Evolutionary conservation across 345 rosid genomes (phyloP).

Genomic region (Eucalyptus curtisii): DNA sequence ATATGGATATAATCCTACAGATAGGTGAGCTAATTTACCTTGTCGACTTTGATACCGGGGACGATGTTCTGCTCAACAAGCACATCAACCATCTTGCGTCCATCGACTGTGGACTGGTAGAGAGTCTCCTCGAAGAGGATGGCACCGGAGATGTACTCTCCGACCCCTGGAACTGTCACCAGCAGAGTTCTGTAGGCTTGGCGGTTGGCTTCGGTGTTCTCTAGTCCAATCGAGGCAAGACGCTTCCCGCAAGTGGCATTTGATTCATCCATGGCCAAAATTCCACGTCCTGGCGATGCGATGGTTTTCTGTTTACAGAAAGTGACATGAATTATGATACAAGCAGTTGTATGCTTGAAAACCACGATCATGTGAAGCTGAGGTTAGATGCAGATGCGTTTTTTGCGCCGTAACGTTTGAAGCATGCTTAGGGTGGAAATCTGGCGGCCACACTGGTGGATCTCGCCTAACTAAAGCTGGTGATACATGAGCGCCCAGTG

Average conservation of each 20-base stretch:
- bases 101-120: conserved; percentile 21
- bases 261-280: conserved; percentile 24
- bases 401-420: not conserved
- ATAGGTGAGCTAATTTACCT: not conserved
- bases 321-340: not conserved
- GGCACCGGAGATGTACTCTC: conserved; percentile 21
- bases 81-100: conserved; percentile 15
- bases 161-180: conserved; percentile 12
- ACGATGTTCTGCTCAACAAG: conserved; percentile 21
- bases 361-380: not conserved
- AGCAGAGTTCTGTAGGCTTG: conserved; percentile 24
- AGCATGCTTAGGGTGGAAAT: not conserved
- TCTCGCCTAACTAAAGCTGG: not conserved
- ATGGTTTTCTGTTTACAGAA: conserved; percentile 10
- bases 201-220: conserved; percentile 25
- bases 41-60: conserved; percentile 25
- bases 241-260: conserved; percentile 26
- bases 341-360: not conserved
- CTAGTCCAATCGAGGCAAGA: conserved; percentile 22
- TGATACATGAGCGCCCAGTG: not conserved
- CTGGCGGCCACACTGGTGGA: not conserved
- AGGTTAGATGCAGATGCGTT: not conserved
- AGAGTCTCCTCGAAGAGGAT: conserved; percentile 32
- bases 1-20: not conserved
- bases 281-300: conserved; percentile 29